These are phyloP conservation scores for Westerdykella sp. DNA, from an alignment of 2,329 filamentous ascomycete genomes.

Conservation along the genomic window DNA sequence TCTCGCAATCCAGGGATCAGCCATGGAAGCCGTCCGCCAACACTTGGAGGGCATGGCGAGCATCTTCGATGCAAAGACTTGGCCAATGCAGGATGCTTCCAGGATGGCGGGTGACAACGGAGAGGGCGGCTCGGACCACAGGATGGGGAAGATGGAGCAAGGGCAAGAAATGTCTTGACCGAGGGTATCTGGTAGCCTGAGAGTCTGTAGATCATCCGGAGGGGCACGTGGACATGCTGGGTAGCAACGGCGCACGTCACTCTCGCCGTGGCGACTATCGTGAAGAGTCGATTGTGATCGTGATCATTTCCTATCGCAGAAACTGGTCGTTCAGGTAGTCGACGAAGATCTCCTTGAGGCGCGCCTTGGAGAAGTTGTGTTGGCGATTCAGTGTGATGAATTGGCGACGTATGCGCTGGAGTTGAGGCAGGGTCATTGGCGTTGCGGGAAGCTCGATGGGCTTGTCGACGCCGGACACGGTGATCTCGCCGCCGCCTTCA, in stretches of 20 bases:
- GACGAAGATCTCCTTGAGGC: constrained; percentile 35
- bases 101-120: constrained; percentile 1
- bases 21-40: too few relatives aligned
- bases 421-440: constrained; percentile 63
- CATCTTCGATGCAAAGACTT: too few relatives aligned
- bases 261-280: constrained; percentile 6
- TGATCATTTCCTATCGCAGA: constrained; percentile 16
- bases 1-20: too few relatives aligned
- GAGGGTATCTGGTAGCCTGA: neutral
- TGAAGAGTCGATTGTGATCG: neutral
- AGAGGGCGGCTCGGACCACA: neutral
- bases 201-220: too few relatives aligned
- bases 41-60: too few relatives aligned
- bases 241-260: too few relatives aligned
- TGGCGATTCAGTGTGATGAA: constrained; percentile 71
- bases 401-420: constrained; percentile 71
- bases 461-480: constrained; percentile 49
- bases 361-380: constrained; percentile 44
- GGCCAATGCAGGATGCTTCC: too few relatives aligned
- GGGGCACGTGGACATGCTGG: too few relatives aligned
- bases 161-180: neutral
- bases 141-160: neutral
- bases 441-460: constrained; percentile 60
- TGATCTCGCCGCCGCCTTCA: constrained; percentile 56
- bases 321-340: constrained; percentile 37